A percentile compares a stretch with the other conserved stretches of the same genome.
phyloP scores from a whole-genome alignment of 306 rosid species.

The Corylus avellana region DNA sequence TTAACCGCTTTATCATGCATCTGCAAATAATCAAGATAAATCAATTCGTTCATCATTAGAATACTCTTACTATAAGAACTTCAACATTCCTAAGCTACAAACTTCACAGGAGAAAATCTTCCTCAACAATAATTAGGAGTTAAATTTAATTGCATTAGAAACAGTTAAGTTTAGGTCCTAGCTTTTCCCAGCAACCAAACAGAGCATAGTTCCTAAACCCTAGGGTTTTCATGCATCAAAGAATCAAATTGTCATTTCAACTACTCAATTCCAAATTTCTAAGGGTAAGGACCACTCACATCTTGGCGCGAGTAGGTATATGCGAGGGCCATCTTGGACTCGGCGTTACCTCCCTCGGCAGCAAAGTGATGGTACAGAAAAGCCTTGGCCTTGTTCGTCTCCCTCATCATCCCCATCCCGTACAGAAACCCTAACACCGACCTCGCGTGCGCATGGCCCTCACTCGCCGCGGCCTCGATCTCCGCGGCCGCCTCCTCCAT shows the following conservation, averaged over 20 bases:
- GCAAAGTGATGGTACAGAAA: slow-evolving; percentile 80
- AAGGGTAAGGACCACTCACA: slow-evolving; percentile 34
- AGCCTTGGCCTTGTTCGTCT: slow-evolving; percentile 64
- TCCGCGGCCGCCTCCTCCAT: slow-evolving; percentile 65
- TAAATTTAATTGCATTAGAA: no score
- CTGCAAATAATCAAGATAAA: slow-evolving; percentile 35
- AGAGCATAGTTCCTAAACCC: neutral
- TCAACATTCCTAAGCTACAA: neutral
- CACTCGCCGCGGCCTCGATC: slow-evolving; percentile 50
- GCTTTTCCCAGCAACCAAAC: slow-evolving; percentile 22
- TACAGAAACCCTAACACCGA: slow-evolving; percentile 78
- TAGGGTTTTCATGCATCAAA: neutral
- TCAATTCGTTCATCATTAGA: neutral
- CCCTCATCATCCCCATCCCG: slow-evolving; percentile 73
- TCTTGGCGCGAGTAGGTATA: slow-evolving; percentile 86
- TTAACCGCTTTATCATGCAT: slow-evolving; percentile 84
- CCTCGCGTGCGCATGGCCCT: slow-evolving; percentile 64
- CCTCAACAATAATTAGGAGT: neutral
- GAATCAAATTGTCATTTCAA: neutral
- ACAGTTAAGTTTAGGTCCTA: neutral
- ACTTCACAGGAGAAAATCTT: neutral
- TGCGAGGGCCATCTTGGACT: slow-evolving; percentile 95
- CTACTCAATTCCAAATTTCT: neutral
- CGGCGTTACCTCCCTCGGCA: slow-evolving; percentile 74
- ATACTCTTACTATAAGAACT: neutral